phyloP scores from a whole-genome alignment of 163 green algal genomes.

The Scenedesmus sp. region DNA sequence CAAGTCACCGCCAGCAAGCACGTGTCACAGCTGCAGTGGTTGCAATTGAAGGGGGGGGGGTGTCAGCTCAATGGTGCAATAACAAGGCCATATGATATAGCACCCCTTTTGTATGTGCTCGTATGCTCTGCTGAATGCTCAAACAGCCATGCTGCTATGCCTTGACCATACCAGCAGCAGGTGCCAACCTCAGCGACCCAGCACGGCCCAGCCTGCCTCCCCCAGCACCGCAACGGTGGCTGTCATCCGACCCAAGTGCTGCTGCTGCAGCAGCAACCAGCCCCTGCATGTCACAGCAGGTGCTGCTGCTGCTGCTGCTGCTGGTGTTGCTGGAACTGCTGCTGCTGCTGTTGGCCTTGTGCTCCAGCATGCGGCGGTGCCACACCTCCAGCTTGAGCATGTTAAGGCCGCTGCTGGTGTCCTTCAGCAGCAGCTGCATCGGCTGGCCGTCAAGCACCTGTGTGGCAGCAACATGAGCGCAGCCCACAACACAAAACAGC shows the following conservation, averaged over 20 bases:
- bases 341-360: conserved; percentile 16
- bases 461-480: not conserved
- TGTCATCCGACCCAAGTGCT: conserved; percentile 1
- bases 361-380: conserved; percentile 46
- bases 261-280: not conserved
- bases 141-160: not conserved
- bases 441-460: conserved; percentile 52
- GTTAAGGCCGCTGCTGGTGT: conserved; percentile 9
- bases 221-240: not conserved
- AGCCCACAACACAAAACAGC: not conserved
- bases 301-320: conserved; percentile 7
- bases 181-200: not conserved
- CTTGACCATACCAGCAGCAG: conserved; percentile 12
- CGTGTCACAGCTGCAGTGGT: not conserved
- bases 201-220: not conserved
- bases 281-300: not conserved
- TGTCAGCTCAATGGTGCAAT: not conserved
- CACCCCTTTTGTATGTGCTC: not conserved
- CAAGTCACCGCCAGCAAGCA: not conserved
- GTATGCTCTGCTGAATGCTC: not conserved
- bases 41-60: not conserved
- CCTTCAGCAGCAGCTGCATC: conserved; percentile 39
- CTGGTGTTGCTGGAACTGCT: not conserved
- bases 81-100: not conserved
- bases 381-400: conserved; percentile 36